These are phyloP conservation scores for Benincasa hispida DNA, from an alignment of 306 rosid species.

Conservation along the genomic window DNA sequence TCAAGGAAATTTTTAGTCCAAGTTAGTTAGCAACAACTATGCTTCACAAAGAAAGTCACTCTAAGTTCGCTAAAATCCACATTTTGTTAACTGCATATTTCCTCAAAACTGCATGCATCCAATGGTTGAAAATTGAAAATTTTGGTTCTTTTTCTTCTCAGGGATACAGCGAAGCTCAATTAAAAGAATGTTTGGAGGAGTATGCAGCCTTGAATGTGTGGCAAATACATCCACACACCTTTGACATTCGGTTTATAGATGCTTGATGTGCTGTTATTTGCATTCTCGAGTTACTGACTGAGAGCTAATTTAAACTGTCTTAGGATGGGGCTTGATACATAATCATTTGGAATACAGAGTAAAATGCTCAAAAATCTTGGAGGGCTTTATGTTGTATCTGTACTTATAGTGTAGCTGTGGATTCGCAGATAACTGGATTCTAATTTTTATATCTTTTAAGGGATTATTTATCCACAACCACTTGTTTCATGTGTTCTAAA, in stretches of 20 bases:
- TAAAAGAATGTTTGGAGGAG: constrained; percentile 92
- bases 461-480: neutral
- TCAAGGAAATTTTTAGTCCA: no score
- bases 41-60: no score
- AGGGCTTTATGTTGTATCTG: neutral
- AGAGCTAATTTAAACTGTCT: neutral
- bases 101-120: neutral
- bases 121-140: neutral
- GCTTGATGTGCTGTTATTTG: constrained; percentile 33
- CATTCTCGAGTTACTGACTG: neutral
- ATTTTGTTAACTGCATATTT: no score
- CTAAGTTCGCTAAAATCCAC: neutral
- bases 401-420: constrained; percentile 1
- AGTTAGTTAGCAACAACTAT: no score
- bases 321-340: neutral
- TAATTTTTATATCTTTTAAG: neutral
- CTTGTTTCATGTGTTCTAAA: neutral
- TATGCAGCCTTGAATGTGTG: constrained; percentile 94
- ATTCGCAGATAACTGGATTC: neutral
- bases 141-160: constrained; percentile 25
- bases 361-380: neutral
- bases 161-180: constrained; percentile 97
- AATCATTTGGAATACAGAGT: neutral
- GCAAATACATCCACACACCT: constrained; percentile 93
- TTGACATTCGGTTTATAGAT: constrained; percentile 86